phyloP scores from a whole-genome alignment of 257 asterid genomes.

The Oldenlandia corymbosa region DNA sequence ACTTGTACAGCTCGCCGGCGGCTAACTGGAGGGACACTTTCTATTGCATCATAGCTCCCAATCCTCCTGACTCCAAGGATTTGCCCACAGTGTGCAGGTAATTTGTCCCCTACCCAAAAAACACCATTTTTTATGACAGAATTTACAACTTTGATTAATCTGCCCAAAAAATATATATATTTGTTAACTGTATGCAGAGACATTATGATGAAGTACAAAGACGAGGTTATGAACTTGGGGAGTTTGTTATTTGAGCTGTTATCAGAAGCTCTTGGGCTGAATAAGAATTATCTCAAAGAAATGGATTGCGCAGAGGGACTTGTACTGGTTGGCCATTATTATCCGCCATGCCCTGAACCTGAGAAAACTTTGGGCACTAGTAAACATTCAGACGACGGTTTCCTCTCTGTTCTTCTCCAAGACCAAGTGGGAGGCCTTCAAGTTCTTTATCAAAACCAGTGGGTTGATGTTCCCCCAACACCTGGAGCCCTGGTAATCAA shows the following conservation, averaged over 20 bases:
- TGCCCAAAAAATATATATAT: too few species aligned
- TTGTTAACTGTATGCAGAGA: constrained; percentile 12
- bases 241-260: constrained; percentile 7
- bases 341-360: constrained; percentile 30
- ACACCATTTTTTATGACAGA: not conserved
- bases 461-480: constrained; percentile 33
- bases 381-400: constrained; percentile 22
- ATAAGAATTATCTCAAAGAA: constrained; percentile 14
- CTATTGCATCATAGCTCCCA: constrained; percentile 19
- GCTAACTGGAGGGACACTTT: constrained; percentile 30
- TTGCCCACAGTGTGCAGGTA: constrained; percentile 26
- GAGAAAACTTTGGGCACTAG: constrained; percentile 22
- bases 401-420: constrained; percentile 31
- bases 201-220: constrained; percentile 18
- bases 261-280: constrained; percentile 24
- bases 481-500: constrained; percentile 29
- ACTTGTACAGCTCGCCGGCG: constrained; percentile 22
- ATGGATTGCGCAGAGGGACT: constrained; percentile 24
- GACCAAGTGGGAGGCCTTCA: constrained; percentile 29
- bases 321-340: constrained; percentile 17
- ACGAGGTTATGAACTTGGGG: constrained; percentile 17
- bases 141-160: not conserved
- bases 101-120: not conserved
- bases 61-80: constrained; percentile 22
- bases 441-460: constrained; percentile 25